Conservation (phyloP, 208 protist species). For the Herpetomonas samuelpessoai region DNA sequence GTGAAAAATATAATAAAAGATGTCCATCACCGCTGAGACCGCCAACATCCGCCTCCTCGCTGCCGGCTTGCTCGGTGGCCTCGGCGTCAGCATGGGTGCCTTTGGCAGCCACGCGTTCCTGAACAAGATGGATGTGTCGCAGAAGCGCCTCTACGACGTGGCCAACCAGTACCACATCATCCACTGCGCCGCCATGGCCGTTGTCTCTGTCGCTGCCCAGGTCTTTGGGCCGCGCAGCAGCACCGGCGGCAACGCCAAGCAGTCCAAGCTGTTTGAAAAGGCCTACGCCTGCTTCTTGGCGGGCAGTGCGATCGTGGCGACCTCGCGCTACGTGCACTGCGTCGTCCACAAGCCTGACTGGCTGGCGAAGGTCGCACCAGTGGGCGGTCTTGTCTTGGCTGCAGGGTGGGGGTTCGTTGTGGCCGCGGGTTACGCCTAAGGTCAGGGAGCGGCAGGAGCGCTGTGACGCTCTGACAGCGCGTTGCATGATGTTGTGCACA, state of each 20-base stretch:
- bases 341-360: constrained; percentile 39
- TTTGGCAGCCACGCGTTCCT: constrained; percentile 54
- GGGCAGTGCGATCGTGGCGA: constrained; percentile 26
- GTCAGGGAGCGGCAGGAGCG: neutral
- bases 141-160: constrained; percentile 41
- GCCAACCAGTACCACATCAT: constrained; percentile 73
- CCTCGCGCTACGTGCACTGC: constrained; percentile 42
- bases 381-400: constrained; percentile 32
- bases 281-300: constrained; percentile 33
- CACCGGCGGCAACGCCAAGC: constrained; percentile 2
- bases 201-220: constrained; percentile 24
- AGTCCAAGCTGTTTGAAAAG: constrained; percentile 20
- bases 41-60: constrained; percentile 25
- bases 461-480: too few species aligned
- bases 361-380: constrained; percentile 18
- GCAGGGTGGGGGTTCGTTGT: constrained; percentile 33
- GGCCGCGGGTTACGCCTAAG: constrained; percentile 15
- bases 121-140: constrained; percentile 33
- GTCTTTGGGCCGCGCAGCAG: constrained; percentile 16
- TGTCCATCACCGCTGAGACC: constrained; percentile 5
- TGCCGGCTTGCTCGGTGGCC: constrained; percentile 33
- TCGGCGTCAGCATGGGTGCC: constrained; percentile 37
- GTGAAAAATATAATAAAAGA: too few species aligned
- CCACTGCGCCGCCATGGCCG: constrained; percentile 59
- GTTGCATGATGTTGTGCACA: too few species aligned